Conservation (phyloP, 768 basidiomycete species). For the Hypholoma fasciculare region DNA sequence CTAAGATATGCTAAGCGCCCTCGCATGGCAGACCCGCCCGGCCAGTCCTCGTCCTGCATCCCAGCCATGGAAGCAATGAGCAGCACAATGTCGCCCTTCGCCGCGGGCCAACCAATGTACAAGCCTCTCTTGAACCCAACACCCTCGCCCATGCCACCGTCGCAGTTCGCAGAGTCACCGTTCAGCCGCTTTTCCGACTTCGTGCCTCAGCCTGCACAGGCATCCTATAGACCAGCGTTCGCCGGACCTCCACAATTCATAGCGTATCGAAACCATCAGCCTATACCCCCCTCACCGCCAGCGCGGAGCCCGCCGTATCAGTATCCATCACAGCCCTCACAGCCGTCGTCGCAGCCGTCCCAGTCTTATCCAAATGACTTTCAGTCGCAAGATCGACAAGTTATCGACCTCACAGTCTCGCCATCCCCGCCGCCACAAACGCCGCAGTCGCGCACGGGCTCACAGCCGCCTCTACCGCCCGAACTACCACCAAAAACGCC, state of each 20-base stretch:
- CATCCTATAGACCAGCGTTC: slow-evolving; percentile 52
- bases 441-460: slow-evolving; percentile 18
- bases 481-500: slow-evolving; percentile 79
- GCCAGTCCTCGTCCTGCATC: slow-evolving; percentile 18
- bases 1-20: slow-evolving; percentile 41
- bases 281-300: slow-evolving; percentile 20
- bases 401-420: slow-evolving; percentile 77
- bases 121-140: slow-evolving; percentile 1
- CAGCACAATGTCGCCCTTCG: slow-evolving; percentile 8
- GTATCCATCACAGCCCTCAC: slow-evolving; percentile 26
- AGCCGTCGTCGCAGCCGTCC: slow-evolving; percentile 15
- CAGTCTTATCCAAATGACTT: slow-evolving; percentile 12
- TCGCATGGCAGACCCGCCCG: slow-evolving; percentile 32
- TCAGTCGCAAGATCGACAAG: slow-evolving; percentile 40
- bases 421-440: slow-evolving; percentile 49
- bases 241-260: slow-evolving; percentile 41
- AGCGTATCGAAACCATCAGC: slow-evolving; percentile 21
- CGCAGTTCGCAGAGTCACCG: slow-evolving; percentile 9
- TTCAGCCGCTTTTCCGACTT: slow-evolving; percentile 11
- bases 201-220: slow-evolving; percentile 17
- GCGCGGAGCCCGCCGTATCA: slow-evolving; percentile 19
- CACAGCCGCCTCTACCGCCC: slow-evolving; percentile 38
- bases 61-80: slow-evolving; percentile 17
- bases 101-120: slow-evolving; percentile 12
- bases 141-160: background rate